Percentiles rank a stretch among this genome's conserved stretches.
Evolutionary conservation across 257 asterid species (phyloP).

Genomic region (Ilex asprella): DNA sequence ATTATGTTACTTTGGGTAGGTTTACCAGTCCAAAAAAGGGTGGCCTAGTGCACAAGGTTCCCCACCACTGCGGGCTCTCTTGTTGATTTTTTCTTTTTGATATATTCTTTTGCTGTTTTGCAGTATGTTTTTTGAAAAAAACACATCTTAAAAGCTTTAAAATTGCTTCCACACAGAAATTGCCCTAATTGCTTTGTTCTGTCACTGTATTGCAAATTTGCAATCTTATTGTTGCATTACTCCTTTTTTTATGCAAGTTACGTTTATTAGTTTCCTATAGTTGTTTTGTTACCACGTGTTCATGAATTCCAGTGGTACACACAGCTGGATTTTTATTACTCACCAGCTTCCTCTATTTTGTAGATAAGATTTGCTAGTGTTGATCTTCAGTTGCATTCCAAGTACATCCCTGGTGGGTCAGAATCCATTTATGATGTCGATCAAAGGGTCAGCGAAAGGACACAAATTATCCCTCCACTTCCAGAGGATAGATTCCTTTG

Average conservation of each 20-base stretch:
- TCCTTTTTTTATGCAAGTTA: not conserved
- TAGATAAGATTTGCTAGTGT: constrained; percentile 78
- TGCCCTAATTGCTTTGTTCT: not conserved
- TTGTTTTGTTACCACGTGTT: not conserved
- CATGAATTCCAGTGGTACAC: not conserved
- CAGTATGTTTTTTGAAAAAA: too few relatives aligned
- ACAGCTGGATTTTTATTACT: not conserved
- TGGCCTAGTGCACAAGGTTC: too few relatives aligned
- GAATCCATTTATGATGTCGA: constrained; percentile 84
- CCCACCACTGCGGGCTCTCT: too few relatives aligned
- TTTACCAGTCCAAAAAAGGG: too few relatives aligned
- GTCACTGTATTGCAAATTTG: not conserved
- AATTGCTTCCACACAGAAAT: too few relatives aligned
- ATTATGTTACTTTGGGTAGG: too few relatives aligned
- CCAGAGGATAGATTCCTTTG: constrained; percentile 87
- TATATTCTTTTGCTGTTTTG: too few relatives aligned
- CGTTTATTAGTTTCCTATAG: not conserved
- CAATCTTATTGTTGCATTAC: not conserved
- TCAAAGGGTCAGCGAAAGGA: constrained; percentile 56
- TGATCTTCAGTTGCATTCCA: constrained; percentile 84
- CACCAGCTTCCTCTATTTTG: constrained; percentile 18
- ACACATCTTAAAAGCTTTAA: too few relatives aligned
- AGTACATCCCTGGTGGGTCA: constrained; percentile 75
- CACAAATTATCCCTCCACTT: constrained; percentile 83
- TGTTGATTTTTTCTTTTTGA: too few relatives aligned